phyloP scores from a whole-genome alignment of 345 rosid genomes.

The Boechera divaricarpa region DNA sequence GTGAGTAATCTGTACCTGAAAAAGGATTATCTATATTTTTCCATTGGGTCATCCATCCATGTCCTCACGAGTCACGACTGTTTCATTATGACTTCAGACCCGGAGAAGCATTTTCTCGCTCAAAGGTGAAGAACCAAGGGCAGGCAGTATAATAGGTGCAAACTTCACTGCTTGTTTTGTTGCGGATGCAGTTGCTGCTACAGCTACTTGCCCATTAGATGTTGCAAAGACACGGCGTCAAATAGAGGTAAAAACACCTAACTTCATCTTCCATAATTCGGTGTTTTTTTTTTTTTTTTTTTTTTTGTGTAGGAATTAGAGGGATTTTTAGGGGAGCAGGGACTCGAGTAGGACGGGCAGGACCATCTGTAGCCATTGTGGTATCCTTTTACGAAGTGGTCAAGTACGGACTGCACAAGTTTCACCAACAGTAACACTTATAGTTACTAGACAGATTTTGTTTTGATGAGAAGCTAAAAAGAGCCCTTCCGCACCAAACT shows the following conservation, averaged over 20 bases:
- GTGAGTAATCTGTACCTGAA: constrained; percentile 51
- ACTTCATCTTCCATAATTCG: constrained; percentile 7
- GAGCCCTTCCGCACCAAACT: constrained; percentile 15
- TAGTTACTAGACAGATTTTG: neutral
- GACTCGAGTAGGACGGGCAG: constrained; percentile 83
- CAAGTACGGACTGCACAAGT: constrained; percentile 64
- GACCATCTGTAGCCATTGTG: constrained; percentile 94
- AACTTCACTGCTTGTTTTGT: constrained; percentile 89
- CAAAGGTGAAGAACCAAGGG: constrained; percentile 68
- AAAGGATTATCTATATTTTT: neutral
- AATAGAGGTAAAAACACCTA: constrained; percentile 64
- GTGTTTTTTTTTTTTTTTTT: neutral
- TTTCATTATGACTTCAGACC: constrained; percentile 48
- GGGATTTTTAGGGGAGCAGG: constrained; percentile 79
- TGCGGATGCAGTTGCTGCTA: constrained; percentile 91
- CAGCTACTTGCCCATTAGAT: constrained; percentile 90
- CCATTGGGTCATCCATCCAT: neutral
- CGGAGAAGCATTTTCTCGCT: constrained; percentile 65
- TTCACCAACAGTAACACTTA: constrained; percentile 44
- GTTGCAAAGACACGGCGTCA: constrained; percentile 92
- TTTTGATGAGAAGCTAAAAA: constrained; percentile 28
- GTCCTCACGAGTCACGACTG: constrained; percentile 23
- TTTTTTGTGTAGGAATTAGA: constrained; percentile 50
- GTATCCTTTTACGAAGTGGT: constrained; percentile 89
- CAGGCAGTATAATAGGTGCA: constrained; percentile 65